Percentiles rank a stretch among this genome's conserved stretches.
phyloP scores from a whole-genome alignment of 2,329 filamentous ascomycete species.

The Penicillium brasilianum region DNA sequence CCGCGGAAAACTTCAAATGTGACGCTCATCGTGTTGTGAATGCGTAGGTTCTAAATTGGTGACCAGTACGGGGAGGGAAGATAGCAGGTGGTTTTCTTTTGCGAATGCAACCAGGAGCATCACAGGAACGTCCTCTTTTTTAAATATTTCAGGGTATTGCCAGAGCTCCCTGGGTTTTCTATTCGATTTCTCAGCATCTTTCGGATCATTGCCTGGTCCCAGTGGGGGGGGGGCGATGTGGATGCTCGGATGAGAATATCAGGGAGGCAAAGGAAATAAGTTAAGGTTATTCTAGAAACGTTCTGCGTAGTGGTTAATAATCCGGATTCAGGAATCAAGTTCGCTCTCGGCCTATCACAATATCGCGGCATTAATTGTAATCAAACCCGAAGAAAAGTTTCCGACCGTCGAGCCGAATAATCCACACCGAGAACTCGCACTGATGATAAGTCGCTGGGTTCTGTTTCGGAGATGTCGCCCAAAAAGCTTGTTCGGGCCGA shows the following conservation, averaged over 20 bases:
- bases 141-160: conserved; percentile 4
- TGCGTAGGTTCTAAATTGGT: background rate
- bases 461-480: background rate
- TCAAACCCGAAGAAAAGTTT: background rate
- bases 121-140: background rate
- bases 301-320: background rate
- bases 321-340: background rate
- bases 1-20: conserved; percentile 37
- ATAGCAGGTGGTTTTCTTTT: background rate
- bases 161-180: background rate
- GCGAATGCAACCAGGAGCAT: background rate
- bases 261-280: background rate
- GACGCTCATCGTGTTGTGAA: conserved; percentile 28
- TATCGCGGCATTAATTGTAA: background rate
- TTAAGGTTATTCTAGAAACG: conserved; percentile 12
- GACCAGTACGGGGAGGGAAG: background rate
- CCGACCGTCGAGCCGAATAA: background rate
- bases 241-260: background rate
- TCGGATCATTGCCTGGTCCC: conserved; percentile 4
- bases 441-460: background rate
- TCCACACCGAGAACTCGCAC: too few relatives aligned
- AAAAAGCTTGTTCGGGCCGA: background rate
- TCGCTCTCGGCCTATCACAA: background rate
- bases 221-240: background rate
- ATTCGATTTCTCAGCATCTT: conserved; percentile 18